Base-by-base conservation (phyloP, 257 asterid species). In the Primulina huaijiensis region DNA sequence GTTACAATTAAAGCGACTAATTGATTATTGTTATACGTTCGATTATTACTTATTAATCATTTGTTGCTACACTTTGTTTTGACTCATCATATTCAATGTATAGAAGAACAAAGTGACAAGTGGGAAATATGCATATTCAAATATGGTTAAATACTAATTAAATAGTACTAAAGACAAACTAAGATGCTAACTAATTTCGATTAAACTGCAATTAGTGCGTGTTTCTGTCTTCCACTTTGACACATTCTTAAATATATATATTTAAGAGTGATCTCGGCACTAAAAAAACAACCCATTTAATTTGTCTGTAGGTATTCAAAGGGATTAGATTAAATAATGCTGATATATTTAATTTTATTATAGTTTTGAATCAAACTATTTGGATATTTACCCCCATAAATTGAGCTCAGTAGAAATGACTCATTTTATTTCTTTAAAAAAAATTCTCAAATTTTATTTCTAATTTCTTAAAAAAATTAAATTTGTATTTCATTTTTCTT, bases 201-300 rank as follows among this genome's bases (percentile, higher is more conserved):
- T 43, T 52, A 55, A 38, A 62, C 59, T 20, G 23, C 27, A 76
- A 29, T 52, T 72, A 14, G 70, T 60, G 81, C 73, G 62, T 62
- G 84, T 79, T 81, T 78, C 53, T 81, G 84, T 73, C 88, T 76
- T 79, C 86, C 84, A 79, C 86, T 84, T 78, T 81, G 75, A 74
- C 85, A 71, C 70, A 64, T 68, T 71, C 62, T 70, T 62, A 16
- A 50, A 23, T 23, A 23, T 23, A 14, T 46, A 38, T 66, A 69
- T 66, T 56, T 64, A 75, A 64, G 30, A 62, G 65, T 59, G 72
- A 77, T 66, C 78, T 64, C 72, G 64, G 70, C 60, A 68, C 50
- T 65, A 37, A 82, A 40, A 40, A 46, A 12, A 21, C 23, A 12
- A 21, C 23, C 23, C 20, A 50, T 14, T 29, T 34, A 2, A 64